Percentiles rank a stretch among this genome's conserved stretches.
Conservation (phyloP, 495 filamentous ascomycete genomes). For the Annulohypoxylon stygium region DNA sequence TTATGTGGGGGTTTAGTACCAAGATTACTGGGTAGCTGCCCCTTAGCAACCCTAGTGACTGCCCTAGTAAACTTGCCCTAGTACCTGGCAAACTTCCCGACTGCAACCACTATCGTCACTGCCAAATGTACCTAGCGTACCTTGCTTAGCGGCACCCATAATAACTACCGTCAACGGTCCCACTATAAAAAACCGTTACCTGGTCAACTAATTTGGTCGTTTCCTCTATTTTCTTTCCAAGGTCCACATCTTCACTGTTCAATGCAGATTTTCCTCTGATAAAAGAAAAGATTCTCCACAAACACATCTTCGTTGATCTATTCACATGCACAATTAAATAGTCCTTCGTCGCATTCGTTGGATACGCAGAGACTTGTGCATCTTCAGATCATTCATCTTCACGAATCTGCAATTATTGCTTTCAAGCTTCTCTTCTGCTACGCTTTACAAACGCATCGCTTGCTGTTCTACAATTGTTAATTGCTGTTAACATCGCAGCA, state of each 20-base stretch:
- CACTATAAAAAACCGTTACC: neutral
- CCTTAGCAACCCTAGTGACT: neutral
- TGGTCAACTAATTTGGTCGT: conserved; percentile 5
- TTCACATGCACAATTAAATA: conserved; percentile 37
- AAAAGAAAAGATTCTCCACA: conserved; percentile 12
- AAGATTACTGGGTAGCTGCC: neutral
- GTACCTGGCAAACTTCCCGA: neutral
- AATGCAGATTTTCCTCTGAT: neutral
- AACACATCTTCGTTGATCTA: neutral
- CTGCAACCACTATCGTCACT: conserved; percentile 8
- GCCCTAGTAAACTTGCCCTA: neutral
- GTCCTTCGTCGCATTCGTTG: conserved; percentile 24
- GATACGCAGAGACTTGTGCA: conserved; percentile 24
- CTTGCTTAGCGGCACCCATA: conserved; percentile 10
- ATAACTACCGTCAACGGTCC: neutral
- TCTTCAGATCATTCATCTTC: conserved; percentile 29
- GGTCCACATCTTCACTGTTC: conserved; percentile 14
- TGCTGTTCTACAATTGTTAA: neutral
- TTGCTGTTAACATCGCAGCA: neutral
- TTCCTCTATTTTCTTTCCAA: conserved; percentile 29
- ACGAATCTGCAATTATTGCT: conserved; percentile 5
- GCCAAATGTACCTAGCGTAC: neutral
- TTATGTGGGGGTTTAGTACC: conserved; percentile 6
- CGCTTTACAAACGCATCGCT: neutral
- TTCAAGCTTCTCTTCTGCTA: conserved; percentile 14